Base-by-base conservation (phyloP, 768 basidiomycete genomes). In the Jaapia argillacea region DNA sequence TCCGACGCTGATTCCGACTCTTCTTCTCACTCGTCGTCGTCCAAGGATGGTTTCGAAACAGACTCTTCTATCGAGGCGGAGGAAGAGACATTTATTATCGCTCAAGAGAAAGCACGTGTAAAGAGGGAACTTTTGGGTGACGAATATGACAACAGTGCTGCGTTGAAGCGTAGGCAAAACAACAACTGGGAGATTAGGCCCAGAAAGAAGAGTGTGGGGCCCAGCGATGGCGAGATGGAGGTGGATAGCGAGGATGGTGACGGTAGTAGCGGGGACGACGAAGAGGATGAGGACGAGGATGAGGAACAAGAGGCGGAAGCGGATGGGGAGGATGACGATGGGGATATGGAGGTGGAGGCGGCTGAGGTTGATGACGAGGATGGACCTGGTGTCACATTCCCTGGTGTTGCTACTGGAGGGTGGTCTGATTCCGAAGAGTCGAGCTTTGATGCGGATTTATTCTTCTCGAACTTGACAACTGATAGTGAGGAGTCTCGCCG, bases 341-440 rank as follows among this genome's bases (percentile, higher is more conserved):
- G 69, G 13, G 55, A 44, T 4, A 51, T 40, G 10, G 20, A 45
- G 24, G 40, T 45, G 3, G 52, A 51, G 25, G 47, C 33, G 10
- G 54, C 56, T 24, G 49, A 53, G 28, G 51, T 57, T 14, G 58
- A 55, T 40, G 58, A 58, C 28, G 47, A 33, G 10, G 54, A 57
- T 24, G 49, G 53, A 27, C 51, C 57, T 14, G 58, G 56, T 40
- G 58, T 59, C 28, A 62, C 65, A 39, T 84, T 79, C 53, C 71
- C 73, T 31, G 83, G 81, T 39, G 69, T 85, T 38, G 79, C 74
- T 39, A 80, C 80, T 1, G n/a, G n/a, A n/a, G 79, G 82, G 35
- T 90, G 85, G 85, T 81, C 81, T 16, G 82, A 80, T 45, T 85
- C 73, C 20, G 63, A 80, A 49, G 85, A 86, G 57, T 81, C 78